phyloP scores from a whole-genome alignment of 805 yeast genomes.

The Danielia oregonensis region DNA sequence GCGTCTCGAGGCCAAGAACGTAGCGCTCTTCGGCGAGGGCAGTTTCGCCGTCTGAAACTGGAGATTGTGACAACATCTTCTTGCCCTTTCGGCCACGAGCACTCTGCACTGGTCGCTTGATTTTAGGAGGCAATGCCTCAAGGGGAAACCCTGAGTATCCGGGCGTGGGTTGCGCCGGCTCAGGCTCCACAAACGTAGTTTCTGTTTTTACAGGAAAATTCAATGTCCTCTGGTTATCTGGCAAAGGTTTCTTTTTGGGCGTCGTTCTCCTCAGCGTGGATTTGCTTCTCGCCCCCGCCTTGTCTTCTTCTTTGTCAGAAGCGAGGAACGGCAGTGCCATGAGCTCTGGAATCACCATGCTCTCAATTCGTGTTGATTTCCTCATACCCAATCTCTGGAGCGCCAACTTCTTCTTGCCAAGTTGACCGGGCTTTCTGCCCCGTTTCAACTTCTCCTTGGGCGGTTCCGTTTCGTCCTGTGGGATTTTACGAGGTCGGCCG shows the following conservation, averaged over 20 bases:
- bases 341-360: not conserved
- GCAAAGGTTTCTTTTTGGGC: not conserved
- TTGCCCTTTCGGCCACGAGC: conserved; percentile 26
- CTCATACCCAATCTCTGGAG: too few relatives aligned
- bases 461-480: not conserved
- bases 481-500: not conserved
- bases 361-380: not conserved
- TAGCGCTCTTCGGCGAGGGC: conserved; percentile 10
- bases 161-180: conserved; percentile 49
- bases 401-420: conserved; percentile 1
- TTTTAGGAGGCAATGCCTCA: conserved; percentile 64
- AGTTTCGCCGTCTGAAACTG: conserved; percentile 13
- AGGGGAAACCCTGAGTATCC: conserved; percentile 71
- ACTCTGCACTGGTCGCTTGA: conserved; percentile 55
- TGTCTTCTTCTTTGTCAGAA: not conserved
- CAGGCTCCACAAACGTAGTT: conserved; percentile 54
- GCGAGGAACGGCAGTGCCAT: conserved; percentile 1
- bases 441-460: conserved; percentile 1
- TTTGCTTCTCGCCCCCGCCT: not conserved
- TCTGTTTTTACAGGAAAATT: not conserved
- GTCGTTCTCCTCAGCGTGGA: not conserved
- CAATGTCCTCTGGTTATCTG: not conserved
- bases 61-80: conserved; percentile 9
- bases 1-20: conserved; percentile 12
- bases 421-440: conserved; percentile 3